Percentiles rank a stretch among this genome's conserved stretches.
phyloP scores from a whole-genome alignment of 2,329 filamentous ascomycete genomes.

The Pezizomycotina sp. region DNA sequence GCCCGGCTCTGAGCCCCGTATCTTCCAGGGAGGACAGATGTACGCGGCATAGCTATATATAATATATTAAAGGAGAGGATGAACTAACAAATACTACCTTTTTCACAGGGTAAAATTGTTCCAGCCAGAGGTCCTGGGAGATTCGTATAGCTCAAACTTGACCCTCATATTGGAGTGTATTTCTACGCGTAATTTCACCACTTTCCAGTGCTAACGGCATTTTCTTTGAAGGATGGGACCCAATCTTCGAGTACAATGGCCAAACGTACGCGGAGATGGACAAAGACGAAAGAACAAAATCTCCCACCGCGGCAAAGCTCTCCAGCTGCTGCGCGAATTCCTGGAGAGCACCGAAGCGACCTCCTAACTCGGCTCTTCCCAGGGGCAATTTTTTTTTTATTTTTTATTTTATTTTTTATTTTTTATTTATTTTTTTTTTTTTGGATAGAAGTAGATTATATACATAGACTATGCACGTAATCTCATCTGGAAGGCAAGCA shows the following conservation, averaged over 20 bases:
- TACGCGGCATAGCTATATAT: background rate
- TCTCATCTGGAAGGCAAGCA: background rate
- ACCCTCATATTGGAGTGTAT: too few species aligned
- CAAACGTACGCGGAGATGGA: conserved; percentile 95
- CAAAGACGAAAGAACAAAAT: conserved; percentile 75
- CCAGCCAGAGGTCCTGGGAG: conserved; percentile 58
- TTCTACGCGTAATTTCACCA: too few species aligned
- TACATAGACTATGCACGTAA: background rate
- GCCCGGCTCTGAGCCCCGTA: conserved; percentile 67
- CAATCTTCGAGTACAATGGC: conserved; percentile 85
- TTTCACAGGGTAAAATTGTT: conserved; percentile 57
- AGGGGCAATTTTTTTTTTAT: too few species aligned
- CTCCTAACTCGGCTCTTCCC: too few species aligned
- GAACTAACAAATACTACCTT: background rate
- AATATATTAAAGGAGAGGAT: background rate
- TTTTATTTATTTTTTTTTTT: too few species aligned
- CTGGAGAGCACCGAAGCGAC: conserved; percentile 36
- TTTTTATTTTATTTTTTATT: too few species aligned
- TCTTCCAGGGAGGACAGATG: conserved; percentile 88
- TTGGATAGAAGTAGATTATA: background rate
- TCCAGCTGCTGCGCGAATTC: conserved; percentile 74
- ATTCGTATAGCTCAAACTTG: conserved; percentile 55
- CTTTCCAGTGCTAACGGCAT: conserved; percentile 18
- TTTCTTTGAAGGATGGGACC: conserved; percentile 64
- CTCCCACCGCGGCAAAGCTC: conserved; percentile 75